phyloP scores from a whole-genome alignment of 495 filamentous ascomycete genomes.

The Annulohypoxylon bovei region DNA sequence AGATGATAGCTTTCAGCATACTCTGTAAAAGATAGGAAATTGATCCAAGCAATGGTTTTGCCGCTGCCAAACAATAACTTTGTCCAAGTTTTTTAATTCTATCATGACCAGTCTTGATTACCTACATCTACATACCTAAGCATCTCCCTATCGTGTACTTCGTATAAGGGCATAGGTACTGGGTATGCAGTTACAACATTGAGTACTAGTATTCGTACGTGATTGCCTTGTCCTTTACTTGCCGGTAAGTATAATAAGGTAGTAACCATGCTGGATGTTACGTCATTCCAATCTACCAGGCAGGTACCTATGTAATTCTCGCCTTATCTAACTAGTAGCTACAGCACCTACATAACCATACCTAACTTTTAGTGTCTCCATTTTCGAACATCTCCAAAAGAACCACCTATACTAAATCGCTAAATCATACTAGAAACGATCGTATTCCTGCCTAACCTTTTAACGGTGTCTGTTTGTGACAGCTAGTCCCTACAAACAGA shows the following conservation, averaged over 20 bases:
- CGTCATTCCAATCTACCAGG: background rate
- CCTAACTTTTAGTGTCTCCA: background rate
- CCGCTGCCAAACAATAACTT: slow-evolving; percentile 46
- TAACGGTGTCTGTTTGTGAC: slow-evolving; percentile 6
- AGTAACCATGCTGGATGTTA: no score
- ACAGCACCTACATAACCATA: background rate
- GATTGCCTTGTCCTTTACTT: background rate
- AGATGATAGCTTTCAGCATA: slow-evolving; percentile 45
- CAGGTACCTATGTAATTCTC: no score
- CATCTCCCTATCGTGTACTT: background rate
- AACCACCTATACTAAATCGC: background rate
- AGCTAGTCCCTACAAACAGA: slow-evolving; percentile 10
- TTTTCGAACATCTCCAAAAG: background rate
- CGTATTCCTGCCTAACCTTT: background rate
- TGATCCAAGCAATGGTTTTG: slow-evolving; percentile 44
- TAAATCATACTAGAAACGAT: slow-evolving; percentile 1
- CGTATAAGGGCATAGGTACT: background rate
- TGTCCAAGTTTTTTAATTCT: background rate
- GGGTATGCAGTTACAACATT: background rate
- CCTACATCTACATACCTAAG: background rate
- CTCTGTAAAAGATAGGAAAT: slow-evolving; percentile 48
- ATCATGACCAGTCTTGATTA: background rate
- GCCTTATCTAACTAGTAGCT: background rate
- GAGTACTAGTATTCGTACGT: background rate
- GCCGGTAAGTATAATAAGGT: no score